Conservation (phyloP, 164 flowering plant species). For the Dillenia suffruticosa region DNA sequence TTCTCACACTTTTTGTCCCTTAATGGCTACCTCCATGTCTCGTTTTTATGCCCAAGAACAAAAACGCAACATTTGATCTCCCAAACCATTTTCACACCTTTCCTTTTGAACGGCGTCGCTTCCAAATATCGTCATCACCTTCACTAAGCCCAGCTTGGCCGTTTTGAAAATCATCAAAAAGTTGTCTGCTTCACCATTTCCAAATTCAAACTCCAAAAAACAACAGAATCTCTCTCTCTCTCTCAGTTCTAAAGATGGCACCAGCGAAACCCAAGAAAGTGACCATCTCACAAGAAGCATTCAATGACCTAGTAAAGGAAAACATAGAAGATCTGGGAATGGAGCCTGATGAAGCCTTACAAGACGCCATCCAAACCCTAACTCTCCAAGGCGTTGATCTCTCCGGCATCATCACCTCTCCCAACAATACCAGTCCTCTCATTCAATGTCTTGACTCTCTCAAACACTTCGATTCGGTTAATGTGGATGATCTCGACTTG, state of each 20-base stretch:
- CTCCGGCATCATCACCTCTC: slow-evolving; percentile 41
- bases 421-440: not conserved
- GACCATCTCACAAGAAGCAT: slow-evolving; percentile 81
- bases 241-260: not conserved
- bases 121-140: too few species aligned
- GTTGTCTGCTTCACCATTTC: too few species aligned
- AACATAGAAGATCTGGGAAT: slow-evolving; percentile 93
- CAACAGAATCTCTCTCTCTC: not conserved
- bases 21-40: too few species aligned
- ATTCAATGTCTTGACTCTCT: not conserved
- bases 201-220: too few species aligned
- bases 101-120: too few species aligned
- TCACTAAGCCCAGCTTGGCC: too few species aligned
- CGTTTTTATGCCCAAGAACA: too few species aligned
- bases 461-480: too few species aligned
- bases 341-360: slow-evolving; percentile 88
- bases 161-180: not conserved
- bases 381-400: slow-evolving; percentile 95
- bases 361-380: slow-evolving; percentile 87
- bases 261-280: slow-evolving; percentile 20
- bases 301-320: slow-evolving; percentile 80
- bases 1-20: too few species aligned
- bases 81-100: too few species aligned
- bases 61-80: too few species aligned
- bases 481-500: slow-evolving; percentile 10